Evolutionary conservation across 1,284 basidiomycete species (phyloP), one percentile per base, ranked within the genome.

Genomic region (Apiotrichum porosum): DNA sequence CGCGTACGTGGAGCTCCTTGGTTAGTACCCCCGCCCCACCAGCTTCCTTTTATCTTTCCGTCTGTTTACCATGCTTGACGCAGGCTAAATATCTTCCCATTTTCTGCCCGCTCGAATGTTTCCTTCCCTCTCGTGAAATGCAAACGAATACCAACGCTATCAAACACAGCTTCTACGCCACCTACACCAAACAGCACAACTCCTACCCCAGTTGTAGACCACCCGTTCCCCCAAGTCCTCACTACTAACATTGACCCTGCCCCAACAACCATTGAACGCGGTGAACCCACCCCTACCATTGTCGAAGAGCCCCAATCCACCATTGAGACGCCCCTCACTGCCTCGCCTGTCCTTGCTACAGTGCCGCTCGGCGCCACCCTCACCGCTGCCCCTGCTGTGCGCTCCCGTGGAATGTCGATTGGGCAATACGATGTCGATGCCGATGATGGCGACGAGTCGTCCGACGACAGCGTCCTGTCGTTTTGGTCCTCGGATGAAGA

Each of bases 1-100:
- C 34, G 82, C 84, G 17, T 95, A 94, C 68, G 71, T 97, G 67
- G 86, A 93, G 71, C 70, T 85, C 61, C 76, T 85, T 80, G 88
- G 88, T 91, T 84, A 90, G 88, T 91, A 71, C 59, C 58, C 71
- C 72, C 76, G 73, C 73, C 32, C 22, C 24, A 28, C 39, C 21
- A 22, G 12, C 26, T 28, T 43, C 43, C 46, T 36, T 39, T 44
- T 37, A 49, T 51, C 42, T 43, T 17, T 17, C 24, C 54, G 49
- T 44, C 74, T 48, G 49, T 49, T 77, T 83, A 82, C 78, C 79
- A 40, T 48, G 32, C 42, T 57, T 44, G 49, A 49, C 54, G 40
- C 59, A 64, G 58, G 57, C 63, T 66, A 54, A 67, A 60, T 58
- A 45, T 51, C 51, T 49, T 73, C 70, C 74, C 76, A 41, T 38